phyloP scores from a whole-genome alignment of 202 grass and related monocot species.

The Miscanthus sacchariflorus region DNA sequence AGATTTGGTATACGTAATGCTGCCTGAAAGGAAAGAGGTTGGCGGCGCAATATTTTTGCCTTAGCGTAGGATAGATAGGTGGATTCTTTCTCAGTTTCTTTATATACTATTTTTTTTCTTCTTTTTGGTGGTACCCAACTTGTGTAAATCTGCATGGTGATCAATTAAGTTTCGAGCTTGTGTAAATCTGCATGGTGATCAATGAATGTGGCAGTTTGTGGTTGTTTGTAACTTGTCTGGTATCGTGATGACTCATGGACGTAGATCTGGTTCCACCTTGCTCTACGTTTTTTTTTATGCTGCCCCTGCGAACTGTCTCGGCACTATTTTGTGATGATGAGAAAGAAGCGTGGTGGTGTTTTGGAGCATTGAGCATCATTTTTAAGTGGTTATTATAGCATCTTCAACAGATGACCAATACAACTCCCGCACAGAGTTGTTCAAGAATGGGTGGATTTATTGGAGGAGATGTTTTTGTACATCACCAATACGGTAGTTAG shows the following conservation, averaged over 20 bases:
- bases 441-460: no score
- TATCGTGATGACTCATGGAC: not conserved
- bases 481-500: no score
- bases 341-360: no score
- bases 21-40: constrained; percentile 28
- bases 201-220: not conserved
- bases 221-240: not conserved
- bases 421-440: no score
- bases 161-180: constrained; percentile 23
- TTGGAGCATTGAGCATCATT: no score
- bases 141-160: constrained; percentile 23
- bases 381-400: no score
- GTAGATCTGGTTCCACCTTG: not conserved
- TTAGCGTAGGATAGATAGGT: constrained; percentile 35
- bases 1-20: constrained; percentile 40
- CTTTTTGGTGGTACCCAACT: not conserved
- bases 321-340: not conserved
- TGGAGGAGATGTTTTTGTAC: no score
- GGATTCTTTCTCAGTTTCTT: constrained; percentile 22
- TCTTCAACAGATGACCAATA: no score
- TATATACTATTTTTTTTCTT: not conserved
- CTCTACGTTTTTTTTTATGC: not conserved
- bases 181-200: constrained; percentile 2
- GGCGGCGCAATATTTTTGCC: constrained; percentile 13
- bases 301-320: not conserved